phyloP scores from a whole-genome alignment of 2,329 filamentous ascomycete genomes.

The Raffaelea ambrosiae region DNA sequence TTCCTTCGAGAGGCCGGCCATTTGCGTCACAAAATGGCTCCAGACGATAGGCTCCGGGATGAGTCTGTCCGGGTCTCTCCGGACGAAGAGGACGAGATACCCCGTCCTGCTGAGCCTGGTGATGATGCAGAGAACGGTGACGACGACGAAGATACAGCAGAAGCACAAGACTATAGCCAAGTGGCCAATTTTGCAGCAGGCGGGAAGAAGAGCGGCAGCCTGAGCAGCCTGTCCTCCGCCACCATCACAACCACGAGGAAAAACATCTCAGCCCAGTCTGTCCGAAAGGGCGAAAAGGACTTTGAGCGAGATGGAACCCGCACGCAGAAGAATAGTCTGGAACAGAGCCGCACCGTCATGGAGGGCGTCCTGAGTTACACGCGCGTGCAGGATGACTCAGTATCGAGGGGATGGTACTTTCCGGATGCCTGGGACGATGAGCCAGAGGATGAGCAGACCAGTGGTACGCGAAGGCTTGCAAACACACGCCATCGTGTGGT shows the following conservation, averaged over 20 bases:
- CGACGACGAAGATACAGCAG: conserved; percentile 23
- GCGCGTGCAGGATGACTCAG: conserved; percentile 37
- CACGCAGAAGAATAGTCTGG: conserved; percentile 68
- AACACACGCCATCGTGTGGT: conserved; percentile 45
- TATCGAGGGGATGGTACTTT: conserved; percentile 65
- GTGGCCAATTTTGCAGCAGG: conserved; percentile 39
- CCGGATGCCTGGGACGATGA: conserved; percentile 44
- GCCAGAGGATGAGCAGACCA: conserved; percentile 17
- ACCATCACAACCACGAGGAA: conserved; percentile 11
- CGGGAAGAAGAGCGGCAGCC: neutral
- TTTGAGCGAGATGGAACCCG: conserved; percentile 89
- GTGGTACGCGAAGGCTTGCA: conserved; percentile 17
- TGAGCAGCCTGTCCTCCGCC: too few relatives aligned
- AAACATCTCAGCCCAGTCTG: conserved; percentile 50
- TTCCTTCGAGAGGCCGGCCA: too few relatives aligned
- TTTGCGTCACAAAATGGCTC: too few relatives aligned
- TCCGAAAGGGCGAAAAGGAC: conserved; percentile 92
- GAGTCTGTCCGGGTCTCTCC: neutral
- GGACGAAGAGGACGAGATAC: neutral
- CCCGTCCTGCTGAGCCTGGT: conserved; percentile 16
- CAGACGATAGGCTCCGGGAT: too few relatives aligned
- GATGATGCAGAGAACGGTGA: neutral
- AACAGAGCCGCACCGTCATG: conserved; percentile 78
- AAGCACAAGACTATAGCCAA: conserved; percentile 80
- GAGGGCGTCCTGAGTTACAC: conserved; percentile 75